These are phyloP conservation scores for Xylaria sp. DNA, from an alignment of 2,329 filamentous ascomycete genomes.

Conservation along the genomic window DNA sequence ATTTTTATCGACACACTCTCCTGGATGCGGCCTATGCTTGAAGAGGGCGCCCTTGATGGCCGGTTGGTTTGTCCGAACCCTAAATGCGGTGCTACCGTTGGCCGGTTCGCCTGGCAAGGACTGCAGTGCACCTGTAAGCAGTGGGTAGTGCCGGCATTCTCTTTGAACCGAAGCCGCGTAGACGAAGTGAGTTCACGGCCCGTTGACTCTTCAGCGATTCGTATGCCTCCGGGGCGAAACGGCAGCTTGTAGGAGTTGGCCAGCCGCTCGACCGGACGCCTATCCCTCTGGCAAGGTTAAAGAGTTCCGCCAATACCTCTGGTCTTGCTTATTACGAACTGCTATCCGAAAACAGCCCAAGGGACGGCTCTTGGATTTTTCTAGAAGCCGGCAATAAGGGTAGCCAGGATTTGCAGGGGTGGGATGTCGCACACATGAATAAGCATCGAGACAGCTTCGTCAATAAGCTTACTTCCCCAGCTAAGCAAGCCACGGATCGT, in stretches of 20 bases:
- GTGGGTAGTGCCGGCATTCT: conserved; percentile 93
- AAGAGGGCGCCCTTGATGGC: conserved; percentile 83
- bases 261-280: neutral
- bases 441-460: conserved; percentile 7
- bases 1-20: conserved; percentile 91
- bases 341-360: neutral
- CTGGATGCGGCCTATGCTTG: conserved; percentile 91
- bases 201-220: conserved; percentile 58
- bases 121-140: conserved; percentile 90
- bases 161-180: conserved; percentile 81
- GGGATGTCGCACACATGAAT: neutral
- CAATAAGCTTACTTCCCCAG: conserved; percentile 26
- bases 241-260: conserved; percentile 52
- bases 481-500: conserved; percentile 19
- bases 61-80: conserved; percentile 82
- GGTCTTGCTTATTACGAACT: neutral
- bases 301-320: neutral
- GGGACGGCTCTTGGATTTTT: neutral
- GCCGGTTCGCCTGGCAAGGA: conserved; percentile 96
- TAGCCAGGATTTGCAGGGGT: conserved; percentile 21
- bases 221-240: conserved; percentile 62
- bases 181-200: conserved; percentile 68
- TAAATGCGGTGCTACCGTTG: conserved; percentile 84
- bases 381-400: conserved; percentile 14
- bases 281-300: neutral